Conservation (phyloP, 805 yeast genomes). For the Cephaloascus albidus region DNA sequence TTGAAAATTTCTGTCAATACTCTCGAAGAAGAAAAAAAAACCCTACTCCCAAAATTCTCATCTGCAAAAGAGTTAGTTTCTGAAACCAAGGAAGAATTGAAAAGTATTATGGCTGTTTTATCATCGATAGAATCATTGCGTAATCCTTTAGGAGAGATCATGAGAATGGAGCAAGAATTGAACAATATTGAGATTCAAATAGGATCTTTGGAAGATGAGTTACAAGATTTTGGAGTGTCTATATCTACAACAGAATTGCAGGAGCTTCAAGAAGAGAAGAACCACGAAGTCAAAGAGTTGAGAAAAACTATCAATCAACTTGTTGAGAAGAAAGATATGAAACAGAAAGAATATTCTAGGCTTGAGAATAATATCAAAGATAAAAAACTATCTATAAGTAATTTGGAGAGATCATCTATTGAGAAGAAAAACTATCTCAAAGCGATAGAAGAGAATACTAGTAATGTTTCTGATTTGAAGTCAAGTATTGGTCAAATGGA, state of each 20-base stretch:
- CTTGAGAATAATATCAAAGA: constrained; percentile 46
- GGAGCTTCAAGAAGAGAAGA: constrained; percentile 24
- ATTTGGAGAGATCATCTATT: constrained; percentile 39
- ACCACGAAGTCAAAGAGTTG: constrained; percentile 24
- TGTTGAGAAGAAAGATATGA: constrained; percentile 32
- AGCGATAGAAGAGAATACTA: constrained; percentile 24
- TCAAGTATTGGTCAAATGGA: constrained; percentile 3
- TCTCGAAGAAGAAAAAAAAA: background rate
- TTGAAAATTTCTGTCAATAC: background rate
- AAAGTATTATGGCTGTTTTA: too few relatives aligned
- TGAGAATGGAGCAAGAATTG: constrained; percentile 21
- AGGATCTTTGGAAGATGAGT: constrained; percentile 17
- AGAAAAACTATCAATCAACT: constrained; percentile 22
- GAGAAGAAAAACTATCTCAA: constrained; percentile 33
- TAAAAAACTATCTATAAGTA: constrained; percentile 38
- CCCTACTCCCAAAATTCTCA: too few relatives aligned
- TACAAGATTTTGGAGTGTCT: constrained; percentile 25
- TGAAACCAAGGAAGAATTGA: too few relatives aligned
- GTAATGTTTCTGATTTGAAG: constrained; percentile 12
- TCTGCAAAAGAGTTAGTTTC: background rate
- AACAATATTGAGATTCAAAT: constrained; percentile 15
- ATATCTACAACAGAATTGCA: constrained; percentile 39
- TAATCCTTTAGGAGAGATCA: constrained; percentile 20
- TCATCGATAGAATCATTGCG: background rate
- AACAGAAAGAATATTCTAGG: constrained; percentile 30